Conservation (phyloP, 805 yeast species). For the Cyberlindnera misumaiensis region DNA sequence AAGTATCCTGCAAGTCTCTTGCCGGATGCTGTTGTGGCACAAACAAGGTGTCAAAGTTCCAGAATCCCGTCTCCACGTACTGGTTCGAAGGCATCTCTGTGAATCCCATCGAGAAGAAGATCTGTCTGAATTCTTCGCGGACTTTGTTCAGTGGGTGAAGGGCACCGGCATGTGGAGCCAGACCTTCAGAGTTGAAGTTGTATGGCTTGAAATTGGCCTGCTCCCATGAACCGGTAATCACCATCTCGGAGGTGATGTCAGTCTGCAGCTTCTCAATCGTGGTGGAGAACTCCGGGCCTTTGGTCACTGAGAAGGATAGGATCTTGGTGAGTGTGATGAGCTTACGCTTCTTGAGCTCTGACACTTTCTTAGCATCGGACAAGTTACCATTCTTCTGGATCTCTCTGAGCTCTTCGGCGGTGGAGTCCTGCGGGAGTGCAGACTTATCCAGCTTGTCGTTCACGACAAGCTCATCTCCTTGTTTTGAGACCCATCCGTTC, state of each 20-base stretch:
- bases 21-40: conserved; percentile 99
- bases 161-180: conserved; percentile 81
- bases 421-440: conserved; percentile 54
- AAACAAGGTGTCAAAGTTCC: conserved; percentile 95
- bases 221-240: conserved; percentile 76
- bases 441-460: conserved; percentile 40
- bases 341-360: conserved; percentile 92
- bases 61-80: conserved; percentile 96
- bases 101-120: conserved; percentile 97
- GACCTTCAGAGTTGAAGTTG: conserved; percentile 94
- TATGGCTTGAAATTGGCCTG: conserved; percentile 84
- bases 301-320: conserved; percentile 66
- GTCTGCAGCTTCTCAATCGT: conserved; percentile 81
- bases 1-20: conserved; percentile 97
- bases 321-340: conserved; percentile 63
- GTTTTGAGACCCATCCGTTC: conserved; percentile 92
- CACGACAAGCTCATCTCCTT: conserved; percentile 70
- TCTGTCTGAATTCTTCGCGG: conserved; percentile 95
- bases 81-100: conserved; percentile 98
- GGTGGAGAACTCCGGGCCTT: conserved; percentile 80
- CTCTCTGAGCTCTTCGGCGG: conserved; percentile 54
- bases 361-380: conserved; percentile 56
- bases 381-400: conserved; percentile 52
- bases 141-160: conserved; percentile 95
- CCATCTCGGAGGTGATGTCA: conserved; percentile 92